Conservation (phyloP, 2,329 filamentous ascomycete species). For the Monosporascus cannonballus region DNA sequence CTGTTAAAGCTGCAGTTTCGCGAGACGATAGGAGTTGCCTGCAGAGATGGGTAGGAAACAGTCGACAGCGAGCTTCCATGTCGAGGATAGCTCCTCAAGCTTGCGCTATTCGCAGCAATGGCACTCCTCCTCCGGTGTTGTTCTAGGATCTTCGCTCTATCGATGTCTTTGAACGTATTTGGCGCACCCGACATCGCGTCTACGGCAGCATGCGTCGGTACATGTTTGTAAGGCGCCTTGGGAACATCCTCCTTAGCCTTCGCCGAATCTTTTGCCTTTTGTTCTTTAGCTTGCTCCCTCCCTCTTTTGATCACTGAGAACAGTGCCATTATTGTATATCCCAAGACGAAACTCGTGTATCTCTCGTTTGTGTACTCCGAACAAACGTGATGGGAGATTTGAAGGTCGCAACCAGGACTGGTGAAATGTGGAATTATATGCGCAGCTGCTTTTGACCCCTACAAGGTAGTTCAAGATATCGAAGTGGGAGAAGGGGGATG, state of each 20-base stretch:
- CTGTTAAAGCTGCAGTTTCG: conserved; percentile 39
- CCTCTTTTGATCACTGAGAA: conserved; percentile 48
- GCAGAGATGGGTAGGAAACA: conserved; percentile 39
- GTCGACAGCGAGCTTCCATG: conserved; percentile 41
- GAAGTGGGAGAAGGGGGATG: too few species aligned
- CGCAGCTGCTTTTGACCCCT: too few species aligned
- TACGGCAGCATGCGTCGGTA: conserved; percentile 55
- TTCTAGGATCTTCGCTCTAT: conserved; percentile 42
- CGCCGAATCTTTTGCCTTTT: conserved; percentile 41
- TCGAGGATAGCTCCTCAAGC: conserved; percentile 31
- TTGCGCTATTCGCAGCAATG: conserved; percentile 34
- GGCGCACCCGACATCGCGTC: conserved; percentile 53
- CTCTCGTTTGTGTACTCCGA: too few species aligned
- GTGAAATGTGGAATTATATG: too few species aligned
- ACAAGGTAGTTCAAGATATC: too few species aligned
- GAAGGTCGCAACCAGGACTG: too few species aligned
- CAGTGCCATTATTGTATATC: conserved; percentile 42
- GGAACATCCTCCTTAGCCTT: conserved; percentile 36
- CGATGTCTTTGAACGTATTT: conserved; percentile 41
- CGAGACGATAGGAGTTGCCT: conserved; percentile 32
- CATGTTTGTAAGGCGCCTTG: conserved; percentile 49
- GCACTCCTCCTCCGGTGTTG: conserved; percentile 44
- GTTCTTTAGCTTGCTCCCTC: conserved; percentile 50
- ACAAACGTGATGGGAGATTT: too few species aligned
- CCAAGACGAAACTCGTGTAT: too few species aligned